These are phyloP conservation scores for Yamadazyma epiphylla DNA, from an alignment of 1,139 yeast genomes.

Conservation along the genomic window DNA sequence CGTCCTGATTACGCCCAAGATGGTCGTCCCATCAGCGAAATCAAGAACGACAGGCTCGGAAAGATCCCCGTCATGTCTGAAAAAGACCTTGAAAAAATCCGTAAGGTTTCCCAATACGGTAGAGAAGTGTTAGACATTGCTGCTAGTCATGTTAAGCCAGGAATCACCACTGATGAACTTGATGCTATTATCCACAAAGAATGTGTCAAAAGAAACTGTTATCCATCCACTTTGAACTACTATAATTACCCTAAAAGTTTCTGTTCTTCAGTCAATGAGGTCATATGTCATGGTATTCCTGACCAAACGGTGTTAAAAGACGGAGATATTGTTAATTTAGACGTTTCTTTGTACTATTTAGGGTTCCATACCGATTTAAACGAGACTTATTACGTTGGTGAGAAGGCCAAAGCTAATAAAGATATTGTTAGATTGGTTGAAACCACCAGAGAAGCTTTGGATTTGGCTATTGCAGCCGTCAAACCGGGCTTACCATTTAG, in stretches of 20 bases:
- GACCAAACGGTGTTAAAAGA: constrained; percentile 82
- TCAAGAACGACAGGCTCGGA: constrained; percentile 64
- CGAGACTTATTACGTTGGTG: constrained; percentile 97
- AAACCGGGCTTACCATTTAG: constrained; percentile 93
- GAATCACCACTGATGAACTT: constrained; percentile 89
- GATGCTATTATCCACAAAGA: constrained; percentile 86
- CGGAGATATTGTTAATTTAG: constrained; percentile 93
- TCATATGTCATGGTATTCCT: constrained; percentile 96
- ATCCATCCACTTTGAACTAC: constrained; percentile 95
- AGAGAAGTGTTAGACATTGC: constrained; percentile 86
- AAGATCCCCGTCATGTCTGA: constrained; percentile 59
- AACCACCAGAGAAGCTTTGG: constrained; percentile 87
- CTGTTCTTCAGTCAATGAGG: constrained; percentile 92
- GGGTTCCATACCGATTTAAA: constrained; percentile 95
- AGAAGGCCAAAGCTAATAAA: constrained; percentile 68
- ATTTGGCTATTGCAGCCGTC: constrained; percentile 74
- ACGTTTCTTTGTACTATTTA: constrained; percentile 76
- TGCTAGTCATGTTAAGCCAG: constrained; percentile 80
- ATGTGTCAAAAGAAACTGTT: constrained; percentile 82
- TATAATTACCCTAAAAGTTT: constrained; percentile 90
- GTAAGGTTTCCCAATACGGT: constrained; percentile 70
- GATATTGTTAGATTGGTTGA: constrained; percentile 87
- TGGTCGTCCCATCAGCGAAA: constrained; percentile 80
- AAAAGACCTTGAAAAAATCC: constrained; percentile 69
- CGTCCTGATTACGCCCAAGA: constrained; percentile 81